Evolutionary conservation across 305 asterid genomes (phyloP), one percentile per base, ranked within the genome.

Genomic region (Nicotiana rustica): DNA sequence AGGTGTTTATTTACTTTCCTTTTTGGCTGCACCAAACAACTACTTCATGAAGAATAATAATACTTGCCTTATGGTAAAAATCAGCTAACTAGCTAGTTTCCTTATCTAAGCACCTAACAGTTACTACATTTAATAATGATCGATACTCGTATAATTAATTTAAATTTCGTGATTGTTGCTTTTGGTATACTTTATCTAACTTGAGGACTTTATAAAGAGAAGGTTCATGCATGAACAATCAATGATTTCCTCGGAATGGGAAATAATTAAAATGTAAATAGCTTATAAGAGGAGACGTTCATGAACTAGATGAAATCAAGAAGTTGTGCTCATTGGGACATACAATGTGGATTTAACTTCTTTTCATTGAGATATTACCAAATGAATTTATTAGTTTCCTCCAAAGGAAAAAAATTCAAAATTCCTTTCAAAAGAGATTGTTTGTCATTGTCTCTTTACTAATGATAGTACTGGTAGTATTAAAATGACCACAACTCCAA

Each of bases 191-290:
- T 21, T 61, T 61, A 61, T 61, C 33, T 18, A 61, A 61, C 15
- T 52, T 52, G 59, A 52, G 12, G 59, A 14, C n/a, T 21, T 64
- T 33, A 69, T 69, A 69, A 69, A 55, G 52, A 25, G 25, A 25
- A 38, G 77, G 77, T 69, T 69, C 57, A 69, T 69, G 77, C 41
- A 69, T 69, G n/a, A 36, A 69, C 6, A 17, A n/a, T 59, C 25
- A n/a, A 59, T 59, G 64, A n/a, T n/a, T 59, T 59, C 18, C 64
- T 59, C 19, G 64, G 61, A 56, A 56, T 13, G 61, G 19, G 61
- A 56, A 56, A 56, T 56, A 13, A 56, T 15, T 59, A 17, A 59
- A n/a, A 59, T n/a, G 29, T 8, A 8, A 7, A 7, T 41, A 59
- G 7, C 38, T 67, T 67, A 36, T 17, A 36, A 67, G 75, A 67